These are phyloP conservation scores for Iris macrosiphon DNA, from an alignment of 106 monocot species.

Conservation along the genomic window DNA sequence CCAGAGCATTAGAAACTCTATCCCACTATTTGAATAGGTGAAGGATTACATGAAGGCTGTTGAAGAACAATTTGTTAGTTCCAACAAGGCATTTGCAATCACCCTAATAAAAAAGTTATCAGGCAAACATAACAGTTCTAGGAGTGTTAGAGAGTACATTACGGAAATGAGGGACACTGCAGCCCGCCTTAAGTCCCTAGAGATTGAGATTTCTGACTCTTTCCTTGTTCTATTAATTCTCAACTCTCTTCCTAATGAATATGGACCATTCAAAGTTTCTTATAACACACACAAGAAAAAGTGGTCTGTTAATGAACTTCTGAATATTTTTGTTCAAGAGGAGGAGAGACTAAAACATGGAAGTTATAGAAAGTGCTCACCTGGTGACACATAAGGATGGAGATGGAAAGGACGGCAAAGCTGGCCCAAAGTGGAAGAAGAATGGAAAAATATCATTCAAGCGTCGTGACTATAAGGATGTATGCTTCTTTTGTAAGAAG, in stretches of 20 bases:
- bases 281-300: conserved; percentile 10
- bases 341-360: neutral
- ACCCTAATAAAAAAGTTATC: neutral
- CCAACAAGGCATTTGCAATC: neutral
- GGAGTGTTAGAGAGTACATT: neutral
- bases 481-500: conserved; percentile 1
- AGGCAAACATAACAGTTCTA: neutral
- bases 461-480: neutral
- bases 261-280: conserved; percentile 1
- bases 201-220: conserved; percentile 4
- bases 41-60: no score
- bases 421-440: neutral
- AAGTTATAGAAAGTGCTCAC: neutral
- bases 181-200: neutral
- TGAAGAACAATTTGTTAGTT: no score
- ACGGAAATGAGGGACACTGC: neutral
- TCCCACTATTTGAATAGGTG: neutral
- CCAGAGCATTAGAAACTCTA: neutral
- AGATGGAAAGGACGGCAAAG: neutral
- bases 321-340: neutral
- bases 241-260: neutral
- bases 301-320: neutral
- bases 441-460: neutral
- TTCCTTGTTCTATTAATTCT: conserved; percentile 3
- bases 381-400: neutral